Conservation (phyloP, 2,329 filamentous ascomycete genomes). For the Macroventuria anomochaeta region DNA sequence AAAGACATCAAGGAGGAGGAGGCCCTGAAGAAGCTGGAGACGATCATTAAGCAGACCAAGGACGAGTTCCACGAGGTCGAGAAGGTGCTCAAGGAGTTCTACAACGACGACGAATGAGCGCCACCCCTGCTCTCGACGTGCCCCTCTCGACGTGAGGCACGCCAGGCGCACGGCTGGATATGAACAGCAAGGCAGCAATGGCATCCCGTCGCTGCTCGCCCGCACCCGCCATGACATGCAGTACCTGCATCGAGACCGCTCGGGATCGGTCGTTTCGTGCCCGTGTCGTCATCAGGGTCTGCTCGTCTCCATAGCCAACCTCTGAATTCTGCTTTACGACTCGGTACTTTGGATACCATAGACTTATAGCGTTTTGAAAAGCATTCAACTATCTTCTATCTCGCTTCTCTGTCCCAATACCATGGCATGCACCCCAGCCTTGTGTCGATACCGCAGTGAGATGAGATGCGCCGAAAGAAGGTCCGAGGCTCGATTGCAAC, state of each 20-base stretch:
- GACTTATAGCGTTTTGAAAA: conserved; percentile 21
- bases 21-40: conserved; percentile 70
- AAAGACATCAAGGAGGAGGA: conserved; percentile 70
- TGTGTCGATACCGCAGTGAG: conserved; percentile 1
- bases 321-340: conserved; percentile 10
- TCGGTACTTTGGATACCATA: conserved; percentile 19
- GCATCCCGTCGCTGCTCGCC: neutral
- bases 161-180: conserved; percentile 11
- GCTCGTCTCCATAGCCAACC: conserved; percentile 13
- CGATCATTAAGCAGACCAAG: conserved; percentile 75
- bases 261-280: neutral
- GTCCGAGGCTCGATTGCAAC: conserved; percentile 9
- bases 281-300: conserved; percentile 10
- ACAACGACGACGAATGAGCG: conserved; percentile 55
- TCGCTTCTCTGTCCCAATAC: neutral
- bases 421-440: conserved; percentile 7
- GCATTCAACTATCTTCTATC: conserved; percentile 9
- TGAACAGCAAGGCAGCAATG: conserved; percentile 6
- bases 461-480: conserved; percentile 3
- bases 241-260: conserved; percentile 8
- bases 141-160: neutral
- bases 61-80: conserved; percentile 78
- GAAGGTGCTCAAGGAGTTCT: conserved; percentile 73
- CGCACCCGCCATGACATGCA: conserved; percentile 1
- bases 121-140: conserved; percentile 6